Base-by-base conservation (phyloP, 169 alveolate genomes). In the Plasmodium falciparum region DNA sequence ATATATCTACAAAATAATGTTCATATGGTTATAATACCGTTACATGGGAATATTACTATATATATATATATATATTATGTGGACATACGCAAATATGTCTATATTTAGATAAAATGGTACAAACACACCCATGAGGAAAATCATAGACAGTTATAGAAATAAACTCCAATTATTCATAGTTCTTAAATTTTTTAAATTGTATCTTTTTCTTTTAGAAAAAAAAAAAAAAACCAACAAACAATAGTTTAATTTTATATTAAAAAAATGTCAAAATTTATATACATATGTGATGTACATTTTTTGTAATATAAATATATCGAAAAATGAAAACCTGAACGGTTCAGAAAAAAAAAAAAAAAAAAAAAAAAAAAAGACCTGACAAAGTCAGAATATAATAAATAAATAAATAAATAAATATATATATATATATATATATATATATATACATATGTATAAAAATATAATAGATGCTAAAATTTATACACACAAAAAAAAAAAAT, bases 391-490 rank as follows among this genome's bases (percentile, higher is more conserved):
- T 54, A 54, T n/a, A 54, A 54, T 54, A 15, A 6, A 52, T 15
- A 20, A 20, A 20, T 15, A 20, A 20, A 20, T 20, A 20, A 20
- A 20, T 20, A 20, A 20, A 20, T 20, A 20, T 20, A 20, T 20
- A 20, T 20, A 20, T 20, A 20, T 20, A 20, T 20, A 0, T 20
- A 20, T 20, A 13, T 13, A 12, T 13, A 52, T 52, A 52, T 52
- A 52, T 15, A 52, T 52, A 52, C 12, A 61, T 22, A 54, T 20
- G 3, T 54, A 54, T n/a, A 61, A 58, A 15, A 0, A 20, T 9
- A 22, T 66, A 66, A 33, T 66, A 66, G 74, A 66, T 66, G 29
- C 74, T 24, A 26, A 26, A n/a, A 66, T 9, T 66, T 24, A 33
- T 54, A 66, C 74, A 66, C 74, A 66, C 52, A 39, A 39, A 29